Conservation (phyloP, 2,329 filamentous ascomycete genomes). For the Colletotrichum liaoningense region DNA sequence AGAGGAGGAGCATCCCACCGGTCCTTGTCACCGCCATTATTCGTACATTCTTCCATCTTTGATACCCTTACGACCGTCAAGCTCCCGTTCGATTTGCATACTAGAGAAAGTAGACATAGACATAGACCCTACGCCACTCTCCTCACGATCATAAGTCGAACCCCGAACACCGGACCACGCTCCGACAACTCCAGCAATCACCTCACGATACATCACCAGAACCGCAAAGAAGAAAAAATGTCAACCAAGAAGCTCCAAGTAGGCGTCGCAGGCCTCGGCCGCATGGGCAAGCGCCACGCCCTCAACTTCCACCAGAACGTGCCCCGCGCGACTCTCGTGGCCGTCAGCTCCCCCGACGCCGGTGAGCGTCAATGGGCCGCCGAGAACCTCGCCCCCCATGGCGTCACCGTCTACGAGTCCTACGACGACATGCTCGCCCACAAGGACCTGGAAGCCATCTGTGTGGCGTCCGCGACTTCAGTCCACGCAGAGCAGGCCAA, state of each 20-base stretch:
- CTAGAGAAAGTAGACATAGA: background rate
- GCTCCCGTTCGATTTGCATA: background rate
- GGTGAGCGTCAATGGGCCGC: slow-evolving; percentile 57
- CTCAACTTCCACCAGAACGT: slow-evolving; percentile 58
- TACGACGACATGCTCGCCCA: slow-evolving; percentile 59
- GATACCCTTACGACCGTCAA: background rate
- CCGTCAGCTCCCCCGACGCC: slow-evolving; percentile 59
- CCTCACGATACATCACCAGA: background rate
- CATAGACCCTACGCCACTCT: background rate
- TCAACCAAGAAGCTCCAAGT: slow-evolving; percentile 50
- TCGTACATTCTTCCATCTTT: background rate
- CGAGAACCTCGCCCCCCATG: slow-evolving; percentile 54
- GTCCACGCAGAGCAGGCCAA: slow-evolving; percentile 69
- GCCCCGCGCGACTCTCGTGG: slow-evolving; percentile 60
- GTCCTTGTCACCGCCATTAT: background rate
- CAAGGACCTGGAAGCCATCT: slow-evolving; percentile 52
- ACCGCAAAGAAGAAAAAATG: slow-evolving; percentile 26
- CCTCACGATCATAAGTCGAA: too few species aligned
- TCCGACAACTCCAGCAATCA: background rate
- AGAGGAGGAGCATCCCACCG: background rate
- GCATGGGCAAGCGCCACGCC: slow-evolving; percentile 65
- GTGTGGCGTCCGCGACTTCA: slow-evolving; percentile 56
- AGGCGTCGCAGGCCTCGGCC: slow-evolving; percentile 61
- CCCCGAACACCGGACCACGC: too few species aligned
- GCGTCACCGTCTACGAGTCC: slow-evolving; percentile 55